These are phyloP conservation scores for Blastobotrys capitulatus DNA, from an alignment of 1,139 yeast genomes.

Conservation along the genomic window DNA sequence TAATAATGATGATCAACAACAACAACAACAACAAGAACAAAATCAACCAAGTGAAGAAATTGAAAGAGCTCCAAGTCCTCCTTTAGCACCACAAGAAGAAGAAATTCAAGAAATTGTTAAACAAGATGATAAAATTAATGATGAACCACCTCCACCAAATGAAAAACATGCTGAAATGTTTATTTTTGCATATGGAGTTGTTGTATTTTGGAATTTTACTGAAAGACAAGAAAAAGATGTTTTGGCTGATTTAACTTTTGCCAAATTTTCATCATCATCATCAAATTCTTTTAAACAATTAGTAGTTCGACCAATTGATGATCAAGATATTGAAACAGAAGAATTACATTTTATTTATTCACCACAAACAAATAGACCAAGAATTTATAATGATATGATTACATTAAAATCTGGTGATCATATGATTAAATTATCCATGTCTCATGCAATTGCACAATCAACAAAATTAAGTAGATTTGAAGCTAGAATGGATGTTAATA, in stretches of 20 bases:
- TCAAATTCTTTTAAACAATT: conserved; percentile 29
- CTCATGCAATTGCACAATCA: conserved; percentile 96
- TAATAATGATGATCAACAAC: too few relatives aligned
- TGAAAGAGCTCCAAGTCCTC: conserved; percentile 9
- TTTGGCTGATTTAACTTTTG: conserved; percentile 86
- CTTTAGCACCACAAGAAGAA: conserved; percentile 21
- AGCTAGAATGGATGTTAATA: conserved; percentile 77
- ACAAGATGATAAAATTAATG: conserved; percentile 1
- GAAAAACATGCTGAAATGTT: conserved; percentile 84
- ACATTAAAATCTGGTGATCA: conserved; percentile 89
- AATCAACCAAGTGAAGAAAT: conserved; percentile 21
- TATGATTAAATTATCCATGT: conserved; percentile 83
- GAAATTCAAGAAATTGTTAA: conserved; percentile 11
- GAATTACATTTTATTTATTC: conserved; percentile 93
- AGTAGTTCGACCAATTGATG: conserved; percentile 70
- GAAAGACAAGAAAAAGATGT: conserved; percentile 90
- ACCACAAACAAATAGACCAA: conserved; percentile 70
- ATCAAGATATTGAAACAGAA: conserved; percentile 90
- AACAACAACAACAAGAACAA: conserved; percentile 2
- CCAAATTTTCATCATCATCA: conserved; percentile 31
- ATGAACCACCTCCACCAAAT: conserved; percentile 5
- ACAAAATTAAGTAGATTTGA: conserved; percentile 89
- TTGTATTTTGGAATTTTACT: conserved; percentile 95
- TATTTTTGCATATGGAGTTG: conserved; percentile 85
- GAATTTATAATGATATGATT: conserved; percentile 92